Evolutionary conservation across 2,329 filamentous ascomycete genomes (phyloP).

Genomic region (Paecilomyces sp.): DNA sequence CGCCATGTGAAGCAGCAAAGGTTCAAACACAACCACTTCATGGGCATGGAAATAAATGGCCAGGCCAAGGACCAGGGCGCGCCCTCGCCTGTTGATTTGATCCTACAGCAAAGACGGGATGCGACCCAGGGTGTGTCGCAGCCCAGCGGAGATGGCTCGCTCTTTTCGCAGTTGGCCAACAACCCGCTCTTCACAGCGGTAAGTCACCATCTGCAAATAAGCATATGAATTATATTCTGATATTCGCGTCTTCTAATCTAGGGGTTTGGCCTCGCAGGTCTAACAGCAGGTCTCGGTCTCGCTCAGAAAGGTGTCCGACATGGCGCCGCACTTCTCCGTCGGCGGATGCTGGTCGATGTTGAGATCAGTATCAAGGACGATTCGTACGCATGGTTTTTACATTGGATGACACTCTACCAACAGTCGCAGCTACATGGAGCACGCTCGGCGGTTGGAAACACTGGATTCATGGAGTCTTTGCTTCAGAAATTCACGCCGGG

Average conservation of each 20-base stretch:
- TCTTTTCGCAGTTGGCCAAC: conserved; percentile 38
- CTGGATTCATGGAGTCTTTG: conserved; percentile 45
- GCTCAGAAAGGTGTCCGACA: conserved; percentile 69
- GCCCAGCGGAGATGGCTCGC: conserved; percentile 28
- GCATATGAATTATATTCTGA: not conserved
- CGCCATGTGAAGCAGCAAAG: not conserved
- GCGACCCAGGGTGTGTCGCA: conserved; percentile 19
- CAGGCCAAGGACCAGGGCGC: conserved; percentile 18
- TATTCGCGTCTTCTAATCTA: conserved; percentile 16
- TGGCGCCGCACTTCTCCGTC: conserved; percentile 66
- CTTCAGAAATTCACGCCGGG: conserved; percentile 52
- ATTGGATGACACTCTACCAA: conserved; percentile 86
- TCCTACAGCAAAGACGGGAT: conserved; percentile 28
- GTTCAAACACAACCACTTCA: not conserved
- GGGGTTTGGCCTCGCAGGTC: conserved; percentile 83
- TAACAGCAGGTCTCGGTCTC: conserved; percentile 75
- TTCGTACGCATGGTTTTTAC: conserved; percentile 87
- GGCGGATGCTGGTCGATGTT: conserved; percentile 85
- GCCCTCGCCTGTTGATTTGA: conserved; percentile 26
- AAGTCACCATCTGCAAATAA: conserved; percentile 11
- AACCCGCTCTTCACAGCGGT: conserved; percentile 47
- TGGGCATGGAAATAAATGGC: conserved; percentile 33
- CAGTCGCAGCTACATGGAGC: conserved; percentile 52
- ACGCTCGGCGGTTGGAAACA: conserved; percentile 35
- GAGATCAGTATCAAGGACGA: conserved; percentile 93